Base-by-base conservation (phyloP, 805 yeast species). In the Scheffersomyces spartinae region DNA sequence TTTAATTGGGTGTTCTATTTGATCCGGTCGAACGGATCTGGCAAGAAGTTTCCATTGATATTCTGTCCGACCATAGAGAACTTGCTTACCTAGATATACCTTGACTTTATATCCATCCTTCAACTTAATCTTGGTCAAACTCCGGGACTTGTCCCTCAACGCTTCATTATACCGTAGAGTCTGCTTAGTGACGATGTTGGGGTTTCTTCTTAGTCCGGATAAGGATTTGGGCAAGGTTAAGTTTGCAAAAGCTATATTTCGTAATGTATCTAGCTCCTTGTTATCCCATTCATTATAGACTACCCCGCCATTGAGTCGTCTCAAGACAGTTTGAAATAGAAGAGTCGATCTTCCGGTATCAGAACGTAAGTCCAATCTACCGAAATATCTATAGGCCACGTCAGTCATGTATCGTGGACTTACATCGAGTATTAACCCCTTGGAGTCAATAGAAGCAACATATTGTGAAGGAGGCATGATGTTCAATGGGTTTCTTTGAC, bases 1-100 rank as follows among this genome's bases (percentile, higher is more conserved):
- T 26, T 47, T 51, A 4, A 49, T 31, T 3, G 44, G 47, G 0
- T 23, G 23, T 1, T 25, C 31, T 2, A 34, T n/a, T 25, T 49
- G 38, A 1, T 23, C 29, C 2, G 39, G 39, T 19, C 28, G 33
- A 7, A 53, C 35, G 9, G 58, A 51, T 18, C 60, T 29, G 4
- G 56, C 60, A 11, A 49, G 27, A 27, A 48, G 40, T 27, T 49
- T 53, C 60, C 60, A 53, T 24, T 49, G 57, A 11, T 39, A 43
- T 23, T 40, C 47, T 2, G 58, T 3, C 40, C 42, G 9, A 38
- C 15, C 1, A 50, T 26, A n/a, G 33, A 26, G 24, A 37, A 32
- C 23, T 42, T 39, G 20, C n/a, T n/a, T n/a, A n/a, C n/a, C n/a
- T n/a, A 42, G 43, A 33, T 34, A 52, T 1, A 52, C 38, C 1